These are phyloP conservation scores for Coemansia reversa DNA, from an alignment of 192 early-diverging fungal species.

Conservation along the genomic window DNA sequence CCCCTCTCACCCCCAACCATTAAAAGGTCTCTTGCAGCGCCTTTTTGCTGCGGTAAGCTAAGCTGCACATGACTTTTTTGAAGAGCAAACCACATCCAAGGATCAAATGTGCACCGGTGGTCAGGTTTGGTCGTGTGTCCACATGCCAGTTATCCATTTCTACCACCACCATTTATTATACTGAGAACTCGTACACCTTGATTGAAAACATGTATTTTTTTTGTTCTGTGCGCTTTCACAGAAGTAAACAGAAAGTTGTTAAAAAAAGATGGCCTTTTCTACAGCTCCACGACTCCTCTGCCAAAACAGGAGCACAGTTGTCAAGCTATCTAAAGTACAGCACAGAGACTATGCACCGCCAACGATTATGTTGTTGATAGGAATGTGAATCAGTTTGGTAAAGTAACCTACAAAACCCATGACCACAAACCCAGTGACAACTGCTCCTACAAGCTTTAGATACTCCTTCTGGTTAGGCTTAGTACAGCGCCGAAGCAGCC, in stretches of 20 bases:
- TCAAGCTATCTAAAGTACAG: too few relatives aligned
- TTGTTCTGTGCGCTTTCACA: too few relatives aligned
- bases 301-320: too few relatives aligned
- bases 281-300: background rate
- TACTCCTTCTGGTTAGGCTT: conserved; percentile 98
- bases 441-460: conserved; percentile 87
- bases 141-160: too few relatives aligned
- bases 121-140: too few relatives aligned
- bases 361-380: conserved; percentile 99
- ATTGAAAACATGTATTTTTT: too few relatives aligned
- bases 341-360: conserved; percentile 35
- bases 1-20: conserved; percentile 1
- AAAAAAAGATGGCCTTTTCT: conserved; percentile 1
- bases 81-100: too few relatives aligned
- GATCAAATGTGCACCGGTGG: too few relatives aligned
- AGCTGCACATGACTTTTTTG: too few relatives aligned
- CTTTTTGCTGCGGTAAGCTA: too few relatives aligned
- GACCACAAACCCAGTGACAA: conserved; percentile 91
- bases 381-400: conserved; percentile 99
- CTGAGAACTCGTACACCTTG: too few relatives aligned
- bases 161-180: too few relatives aligned
- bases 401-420: conserved; percentile 98
- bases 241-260: background rate
- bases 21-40: background rate
- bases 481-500: conserved; percentile 93